Base-by-base conservation (phyloP, 805 yeast genomes). In the Suhomyces faveliae region DNA sequence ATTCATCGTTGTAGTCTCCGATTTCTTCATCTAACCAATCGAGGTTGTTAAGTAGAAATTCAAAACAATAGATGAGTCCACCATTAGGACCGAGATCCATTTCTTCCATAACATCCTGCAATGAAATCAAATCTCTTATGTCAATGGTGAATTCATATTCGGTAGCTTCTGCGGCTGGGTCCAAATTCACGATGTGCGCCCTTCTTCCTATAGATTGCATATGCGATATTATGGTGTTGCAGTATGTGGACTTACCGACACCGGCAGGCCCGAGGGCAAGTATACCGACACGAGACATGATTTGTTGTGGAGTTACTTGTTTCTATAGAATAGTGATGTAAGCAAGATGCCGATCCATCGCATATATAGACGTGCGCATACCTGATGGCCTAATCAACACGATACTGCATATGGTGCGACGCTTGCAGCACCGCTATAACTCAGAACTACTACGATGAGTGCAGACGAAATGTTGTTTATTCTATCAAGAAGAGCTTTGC, bases 11-110 rank as follows among this genome's bases (percentile, higher is more conserved):
- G 62, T 76, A 94, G 53, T 94, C 98, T 13, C 99, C 99, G 49
- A 94, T 86, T 62, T 92, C 96, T 58, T 92, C 97, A 58, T 92
- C 99, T 25, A 94, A 70, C 99, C 99, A 94, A 70, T 94, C 99
- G 51, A 94, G 64, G 61, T 94, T 94, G 39, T 91, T 82, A 61
- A 94, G 66, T 27, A 94, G 73, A 61, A 91, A 89, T 69, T 94
- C 98, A 64, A 94, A 92, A 62, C 98, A 94, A 66, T 91, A 94
- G 25, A 94, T 74, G 42, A 94, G 70, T 0, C 95, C 97, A 42
- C 99, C 99, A 56, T 92, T 92, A 8, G 98, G 98, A 0, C 99
- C 99, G 41, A 89, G 68, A 29, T 87, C 85, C 73, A 92, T 73
- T 64, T 92, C 98, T 54, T 92, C 97, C 91, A 90, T 90, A 21